Evolutionary conservation across 2,329 filamentous ascomycete species (phyloP).

Genomic region (Chaetomium sp.): DNA sequence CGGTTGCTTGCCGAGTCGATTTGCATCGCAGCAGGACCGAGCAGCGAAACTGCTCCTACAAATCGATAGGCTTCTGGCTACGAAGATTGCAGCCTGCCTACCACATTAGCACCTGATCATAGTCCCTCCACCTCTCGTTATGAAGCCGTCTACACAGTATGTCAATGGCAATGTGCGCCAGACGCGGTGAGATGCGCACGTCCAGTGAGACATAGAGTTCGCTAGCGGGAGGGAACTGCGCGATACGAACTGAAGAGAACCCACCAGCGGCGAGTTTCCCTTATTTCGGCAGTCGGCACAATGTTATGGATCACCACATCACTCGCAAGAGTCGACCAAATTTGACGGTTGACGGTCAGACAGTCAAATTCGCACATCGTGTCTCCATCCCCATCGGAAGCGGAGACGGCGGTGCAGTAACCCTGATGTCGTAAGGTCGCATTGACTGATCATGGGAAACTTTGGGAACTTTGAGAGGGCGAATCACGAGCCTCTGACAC

Average conservation of each 20-base stretch:
- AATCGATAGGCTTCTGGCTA: not conserved
- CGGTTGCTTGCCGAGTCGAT: not conserved
- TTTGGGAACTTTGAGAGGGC: not conserved
- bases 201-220: too few species aligned
- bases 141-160: too few species aligned
- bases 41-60: not conserved
- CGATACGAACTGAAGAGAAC: not conserved
- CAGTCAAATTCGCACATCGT: not conserved
- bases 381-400: not conserved
- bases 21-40: not conserved
- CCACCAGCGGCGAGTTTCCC: too few species aligned
- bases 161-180: too few species aligned
- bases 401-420: not conserved
- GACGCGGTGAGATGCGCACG: too few species aligned
- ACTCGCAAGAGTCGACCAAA: not conserved
- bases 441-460: not conserved
- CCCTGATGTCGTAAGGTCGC: not conserved
- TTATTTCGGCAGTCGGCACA: not conserved
- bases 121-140: not conserved
- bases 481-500: not conserved
- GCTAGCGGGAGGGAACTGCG: not conserved
- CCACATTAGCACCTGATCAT: not conserved
- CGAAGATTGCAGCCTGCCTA: too few species aligned
- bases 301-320: not conserved
- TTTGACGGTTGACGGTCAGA: not conserved